Base-by-base conservation (phyloP, 805 yeast genomes). In the Candida maltosa region DNA sequence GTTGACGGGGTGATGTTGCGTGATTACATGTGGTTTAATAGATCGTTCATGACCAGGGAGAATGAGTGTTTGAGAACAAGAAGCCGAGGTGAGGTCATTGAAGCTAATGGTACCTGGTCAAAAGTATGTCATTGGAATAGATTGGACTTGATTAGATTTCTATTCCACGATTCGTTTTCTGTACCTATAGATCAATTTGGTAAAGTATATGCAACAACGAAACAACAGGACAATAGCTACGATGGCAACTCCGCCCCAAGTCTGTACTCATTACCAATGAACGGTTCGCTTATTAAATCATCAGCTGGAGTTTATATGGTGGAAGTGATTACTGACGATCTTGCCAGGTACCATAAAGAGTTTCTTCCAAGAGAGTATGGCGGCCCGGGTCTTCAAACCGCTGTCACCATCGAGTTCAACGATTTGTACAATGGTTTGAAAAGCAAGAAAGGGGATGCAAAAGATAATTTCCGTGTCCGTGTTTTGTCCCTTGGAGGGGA, bases 41-140 rank as follows among this genome's bases (percentile, higher is more conserved):
- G 97, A 39, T 77, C 87, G 8, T 93, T 88, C 52, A 68, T 82
- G 63, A 78, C 95, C 0, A 66, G 79, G 39, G 97, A 88, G 53
- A 63, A 65, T 1, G 56, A 60, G 19, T 75, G 85, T 35, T 40
- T 69, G 8, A 64, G 88, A 50, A 78, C 84, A 0, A 61, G 62
- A 0, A 59, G 69, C 1, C 41, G 52, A 1, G 78, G 81, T 29
- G 65, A 73, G 52, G 45, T 52, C 9, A 54, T 62, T 17, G 57
- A 48, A 23, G 76, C 14, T 8, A 62, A 69, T 31, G 70, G 70
- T 1, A 31, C 35, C 5, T 67, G 71, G 67, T 45, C 44, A 2
- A 83, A 80, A 45, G 88, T 82, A 45, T 89, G 96, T 48, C 79
- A 78, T 16, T 91, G 97, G 97, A 81, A 91, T 56, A 72, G 87